Percentiles rank a stretch among this genome's conserved stretches.
Conservation (phyloP, 2,329 filamentous ascomycete species). For the Geosmithia flava region DNA sequence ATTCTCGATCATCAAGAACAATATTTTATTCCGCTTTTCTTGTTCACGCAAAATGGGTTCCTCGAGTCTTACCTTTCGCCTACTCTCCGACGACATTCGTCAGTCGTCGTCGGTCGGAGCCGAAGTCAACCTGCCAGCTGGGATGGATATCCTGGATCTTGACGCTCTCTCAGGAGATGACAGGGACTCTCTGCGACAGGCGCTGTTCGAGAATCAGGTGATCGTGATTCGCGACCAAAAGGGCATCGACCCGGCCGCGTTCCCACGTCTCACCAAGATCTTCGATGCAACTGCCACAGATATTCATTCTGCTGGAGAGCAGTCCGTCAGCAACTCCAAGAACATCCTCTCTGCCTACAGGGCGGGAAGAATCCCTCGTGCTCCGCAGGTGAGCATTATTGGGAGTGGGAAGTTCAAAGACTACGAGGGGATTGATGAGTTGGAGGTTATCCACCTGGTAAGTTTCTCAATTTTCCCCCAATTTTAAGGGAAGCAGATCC, state of each 20-base stretch:
- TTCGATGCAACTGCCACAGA: neutral
- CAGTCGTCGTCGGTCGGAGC: neutral
- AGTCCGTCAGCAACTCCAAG: neutral
- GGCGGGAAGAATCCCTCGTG: neutral
- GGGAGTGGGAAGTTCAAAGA: neutral
- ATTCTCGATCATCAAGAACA: neutral
- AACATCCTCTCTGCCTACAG: neutral
- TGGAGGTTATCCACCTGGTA: neutral
- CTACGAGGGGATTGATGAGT: neutral
- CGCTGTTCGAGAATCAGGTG: neutral
- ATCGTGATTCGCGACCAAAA: neutral
- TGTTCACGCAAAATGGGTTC: neutral
- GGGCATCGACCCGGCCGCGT: neutral
- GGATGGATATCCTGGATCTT: neutral
- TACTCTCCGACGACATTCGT: neutral
- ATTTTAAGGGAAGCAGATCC: neutral
- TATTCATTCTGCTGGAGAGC: neutral
- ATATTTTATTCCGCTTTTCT: neutral
- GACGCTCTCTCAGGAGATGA: neutral
- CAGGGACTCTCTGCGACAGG: neutral
- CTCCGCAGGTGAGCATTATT: neutral
- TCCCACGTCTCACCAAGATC: neutral
- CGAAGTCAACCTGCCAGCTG: neutral
- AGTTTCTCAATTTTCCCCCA: neutral
- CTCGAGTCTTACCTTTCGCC: neutral